Conservation (phyloP, 805 yeast genomes). For the Soucietia sequanensis region DNA sequence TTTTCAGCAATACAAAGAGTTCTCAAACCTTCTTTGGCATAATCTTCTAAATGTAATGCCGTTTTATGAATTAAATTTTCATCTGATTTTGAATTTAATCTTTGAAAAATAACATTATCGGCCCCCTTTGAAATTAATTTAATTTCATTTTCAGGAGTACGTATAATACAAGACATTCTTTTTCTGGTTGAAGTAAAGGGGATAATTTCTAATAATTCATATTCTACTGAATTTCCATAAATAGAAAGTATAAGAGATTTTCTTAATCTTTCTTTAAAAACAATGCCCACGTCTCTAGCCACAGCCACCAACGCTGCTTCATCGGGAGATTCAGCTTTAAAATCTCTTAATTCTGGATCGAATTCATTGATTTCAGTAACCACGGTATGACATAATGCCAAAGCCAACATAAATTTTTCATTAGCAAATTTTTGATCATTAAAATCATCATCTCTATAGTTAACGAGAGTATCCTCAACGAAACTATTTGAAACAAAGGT, state of each 20-base stretch:
- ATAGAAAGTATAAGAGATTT: constrained; percentile 42
- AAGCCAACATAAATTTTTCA: constrained; percentile 58
- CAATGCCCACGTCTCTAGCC: constrained; percentile 72
- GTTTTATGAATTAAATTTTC: constrained; percentile 52
- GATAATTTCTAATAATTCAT: constrained; percentile 52
- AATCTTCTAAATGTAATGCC: constrained; percentile 62
- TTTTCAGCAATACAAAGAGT: constrained; percentile 69
- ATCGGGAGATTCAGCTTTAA: constrained; percentile 82
- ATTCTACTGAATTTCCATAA: constrained; percentile 46
- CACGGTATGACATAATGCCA: constrained; percentile 76
- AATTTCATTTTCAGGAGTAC: constrained; percentile 39
- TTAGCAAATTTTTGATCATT: constrained; percentile 44
- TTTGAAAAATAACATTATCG: constrained; percentile 60
- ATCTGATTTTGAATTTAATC: constrained; percentile 38
- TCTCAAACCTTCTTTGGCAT: constrained; percentile 75
- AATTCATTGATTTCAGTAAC: constrained; percentile 52
- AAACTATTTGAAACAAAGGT: constrained; percentile 65
- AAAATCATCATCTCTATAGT: constrained; percentile 22
- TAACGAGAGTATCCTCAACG: constrained; percentile 47
- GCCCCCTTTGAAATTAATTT: constrained; percentile 70
- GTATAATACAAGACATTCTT: constrained; percentile 74
- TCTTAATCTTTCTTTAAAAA: constrained; percentile 54
- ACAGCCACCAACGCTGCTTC: constrained; percentile 78
- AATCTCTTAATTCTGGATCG: constrained; percentile 43
- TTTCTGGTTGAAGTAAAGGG: constrained; percentile 72